Percentiles rank a stretch among this genome's conserved stretches.
These are phyloP conservation scores for Monilinia polystroma DNA, from an alignment of 2,329 filamentous ascomycete genomes.

Conservation along the genomic window DNA sequence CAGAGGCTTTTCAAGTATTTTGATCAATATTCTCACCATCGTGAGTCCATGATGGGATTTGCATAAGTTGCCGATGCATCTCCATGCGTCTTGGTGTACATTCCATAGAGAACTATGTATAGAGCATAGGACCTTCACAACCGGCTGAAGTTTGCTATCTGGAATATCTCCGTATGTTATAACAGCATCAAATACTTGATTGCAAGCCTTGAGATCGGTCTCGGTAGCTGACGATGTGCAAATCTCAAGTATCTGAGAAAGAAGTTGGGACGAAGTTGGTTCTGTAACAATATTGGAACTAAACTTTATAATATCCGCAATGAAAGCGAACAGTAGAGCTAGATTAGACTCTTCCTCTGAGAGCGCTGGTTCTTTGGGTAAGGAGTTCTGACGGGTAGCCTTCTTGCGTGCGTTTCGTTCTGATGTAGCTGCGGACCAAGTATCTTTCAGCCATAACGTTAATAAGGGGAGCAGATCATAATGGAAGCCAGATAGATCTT, in stretches of 20 bases:
- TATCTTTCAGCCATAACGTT: slow-evolving; percentile 57
- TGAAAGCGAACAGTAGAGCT: slow-evolving; percentile 61
- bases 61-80: slow-evolving; percentile 67
- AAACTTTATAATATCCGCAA: slow-evolving; percentile 71
- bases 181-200: slow-evolving; percentile 66
- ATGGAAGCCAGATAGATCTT: slow-evolving; percentile 64
- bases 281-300: slow-evolving; percentile 69
- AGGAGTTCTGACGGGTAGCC: slow-evolving; percentile 44
- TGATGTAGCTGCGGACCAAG: slow-evolving; percentile 53
- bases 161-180: slow-evolving; percentile 73
- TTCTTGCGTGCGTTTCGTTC: slow-evolving; percentile 57
- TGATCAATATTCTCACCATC: slow-evolving; percentile 63
- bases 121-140: slow-evolving; percentile 68
- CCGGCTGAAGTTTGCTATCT: slow-evolving; percentile 58
- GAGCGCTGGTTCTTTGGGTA: slow-evolving; percentile 43
- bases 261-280: slow-evolving; percentile 57
- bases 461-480: slow-evolving; percentile 64
- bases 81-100: slow-evolving; percentile 66
- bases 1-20: slow-evolving; percentile 55
- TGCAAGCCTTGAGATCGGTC: slow-evolving; percentile 65
- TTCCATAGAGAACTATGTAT: slow-evolving; percentile 65
- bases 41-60: slow-evolving; percentile 72
- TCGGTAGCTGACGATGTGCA: slow-evolving; percentile 65
- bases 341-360: slow-evolving; percentile 61
- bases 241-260: slow-evolving; percentile 63